Percentiles rank a stretch among this genome's conserved stretches.
Conservation (phyloP, 139 green algal species). For the Chlorella sp. region DNA sequence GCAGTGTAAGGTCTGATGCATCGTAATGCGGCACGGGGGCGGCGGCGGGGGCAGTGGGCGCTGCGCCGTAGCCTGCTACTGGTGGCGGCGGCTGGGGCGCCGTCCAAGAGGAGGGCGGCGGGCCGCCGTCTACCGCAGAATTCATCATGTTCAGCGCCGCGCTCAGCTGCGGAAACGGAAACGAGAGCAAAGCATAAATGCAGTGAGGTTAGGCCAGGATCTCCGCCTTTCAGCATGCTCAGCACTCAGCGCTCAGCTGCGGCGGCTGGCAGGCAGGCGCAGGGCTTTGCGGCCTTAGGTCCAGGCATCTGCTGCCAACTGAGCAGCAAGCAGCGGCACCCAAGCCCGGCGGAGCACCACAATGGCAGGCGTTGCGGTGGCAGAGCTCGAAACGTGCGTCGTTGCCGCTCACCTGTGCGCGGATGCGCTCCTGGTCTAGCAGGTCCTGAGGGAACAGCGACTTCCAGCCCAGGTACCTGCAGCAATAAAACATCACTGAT, state of each 20-base stretch:
- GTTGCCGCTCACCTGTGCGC: constrained; percentile 40
- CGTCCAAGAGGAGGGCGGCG: constrained; percentile 26
- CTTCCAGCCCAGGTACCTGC: constrained; percentile 94
- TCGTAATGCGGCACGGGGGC: constrained; percentile 1
- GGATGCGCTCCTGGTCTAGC: constrained; percentile 78
- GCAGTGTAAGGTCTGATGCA: constrained; percentile 63
- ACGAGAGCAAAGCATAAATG: too few species aligned
- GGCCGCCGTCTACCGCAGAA: constrained; percentile 62
- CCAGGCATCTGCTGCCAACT: too few species aligned
- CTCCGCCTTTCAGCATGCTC: constrained; percentile 89
- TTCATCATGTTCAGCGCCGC: constrained; percentile 93
- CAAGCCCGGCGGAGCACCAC: too few species aligned
- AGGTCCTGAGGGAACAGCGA: constrained; percentile 61
- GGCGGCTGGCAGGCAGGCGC: neutral
- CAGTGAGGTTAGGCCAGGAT: too few species aligned
- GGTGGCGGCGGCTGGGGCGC: constrained; percentile 13
- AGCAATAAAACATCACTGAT: too few species aligned
- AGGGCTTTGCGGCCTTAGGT: too few species aligned
- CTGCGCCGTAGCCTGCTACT: neutral
- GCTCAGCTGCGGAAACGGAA: constrained; percentile 68
- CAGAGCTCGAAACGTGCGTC: neutral
- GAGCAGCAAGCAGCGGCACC: too few species aligned
- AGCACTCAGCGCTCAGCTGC: constrained; percentile 78
- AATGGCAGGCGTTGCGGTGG: neutral
- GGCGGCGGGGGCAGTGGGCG: neutral